Evolutionary conservation across 345 rosid genomes (phyloP).

Genomic region (Salix arbutifolia): DNA sequence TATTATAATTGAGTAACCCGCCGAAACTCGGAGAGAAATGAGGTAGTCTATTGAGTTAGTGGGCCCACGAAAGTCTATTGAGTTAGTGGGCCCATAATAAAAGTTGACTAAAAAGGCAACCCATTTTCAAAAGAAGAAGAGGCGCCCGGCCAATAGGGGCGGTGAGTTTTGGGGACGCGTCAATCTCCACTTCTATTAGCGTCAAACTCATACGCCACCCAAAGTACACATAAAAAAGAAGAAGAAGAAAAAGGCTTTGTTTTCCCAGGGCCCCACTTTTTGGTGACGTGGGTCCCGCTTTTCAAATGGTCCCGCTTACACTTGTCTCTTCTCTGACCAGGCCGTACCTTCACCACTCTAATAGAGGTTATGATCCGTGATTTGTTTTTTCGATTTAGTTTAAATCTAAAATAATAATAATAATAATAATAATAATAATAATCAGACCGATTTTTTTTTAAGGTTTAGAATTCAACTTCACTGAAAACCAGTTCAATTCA

Average conservation of each 20-base stretch:
- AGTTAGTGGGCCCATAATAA: not conserved
- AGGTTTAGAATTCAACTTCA: too few relatives aligned
- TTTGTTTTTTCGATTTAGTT: too few relatives aligned
- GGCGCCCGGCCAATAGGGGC: constrained; percentile 36
- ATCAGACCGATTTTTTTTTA: too few relatives aligned
- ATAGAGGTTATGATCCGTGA: not conserved
- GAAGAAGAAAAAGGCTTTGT: not conserved
- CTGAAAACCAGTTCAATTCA: too few relatives aligned
- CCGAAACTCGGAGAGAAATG: not conserved
- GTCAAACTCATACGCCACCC: not conserved
- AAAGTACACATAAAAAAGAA: not conserved
- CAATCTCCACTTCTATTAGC: constrained; percentile 15
- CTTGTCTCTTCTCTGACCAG: not conserved
- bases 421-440: too few relatives aligned
- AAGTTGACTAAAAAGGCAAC: constrained; percentile 32
- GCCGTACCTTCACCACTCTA: not conserved
- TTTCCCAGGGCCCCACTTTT: not conserved
- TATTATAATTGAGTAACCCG: too few relatives aligned
- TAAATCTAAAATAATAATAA: too few relatives aligned
- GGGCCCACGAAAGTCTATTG: not conserved
- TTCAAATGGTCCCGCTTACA: not conserved
- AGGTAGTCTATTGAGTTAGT: not conserved
- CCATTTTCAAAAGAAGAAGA: constrained; percentile 14
- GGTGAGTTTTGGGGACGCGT: constrained; percentile 37
- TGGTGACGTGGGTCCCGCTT: constrained; percentile 7